Evolutionary conservation across 495 filamentous ascomycete species (phyloP).

Genomic region (Geoglossum glabrum): DNA sequence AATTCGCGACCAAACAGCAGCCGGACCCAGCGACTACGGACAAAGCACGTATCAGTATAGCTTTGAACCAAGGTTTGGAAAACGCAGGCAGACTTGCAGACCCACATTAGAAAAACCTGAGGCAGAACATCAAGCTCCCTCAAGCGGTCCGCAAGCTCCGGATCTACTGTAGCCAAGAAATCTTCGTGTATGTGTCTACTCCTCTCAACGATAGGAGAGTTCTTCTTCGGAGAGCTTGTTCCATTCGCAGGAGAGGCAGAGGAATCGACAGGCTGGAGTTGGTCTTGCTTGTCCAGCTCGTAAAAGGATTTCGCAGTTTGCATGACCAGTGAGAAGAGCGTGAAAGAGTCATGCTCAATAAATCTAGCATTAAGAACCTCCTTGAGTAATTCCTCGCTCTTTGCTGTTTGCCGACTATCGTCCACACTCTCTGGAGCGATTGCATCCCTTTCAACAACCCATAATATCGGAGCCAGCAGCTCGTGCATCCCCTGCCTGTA

Average conservation of each 20-base stretch:
- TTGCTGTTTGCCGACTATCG: background rate
- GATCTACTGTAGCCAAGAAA: conserved; percentile 55
- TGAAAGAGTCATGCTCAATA: conserved; percentile 81
- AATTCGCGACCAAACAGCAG: conserved; percentile 90
- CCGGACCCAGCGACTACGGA: conserved; percentile 68
- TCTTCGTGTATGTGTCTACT: conserved; percentile 73
- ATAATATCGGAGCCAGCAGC: conserved; percentile 73
- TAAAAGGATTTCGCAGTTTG: conserved; percentile 72
- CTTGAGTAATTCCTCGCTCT: conserved; percentile 30
- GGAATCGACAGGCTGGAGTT: background rate
- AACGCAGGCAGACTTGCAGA: background rate
- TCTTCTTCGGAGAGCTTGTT: conserved; percentile 24
- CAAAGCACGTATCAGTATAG: conserved; percentile 6
- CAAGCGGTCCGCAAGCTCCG: conserved; percentile 64
- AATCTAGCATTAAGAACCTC: conserved; percentile 47
- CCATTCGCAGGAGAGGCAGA: conserved; percentile 13
- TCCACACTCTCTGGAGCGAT: conserved; percentile 25
- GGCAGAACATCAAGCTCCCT: conserved; percentile 77
- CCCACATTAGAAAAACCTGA: conserved; percentile 86
- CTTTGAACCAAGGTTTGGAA: background rate
- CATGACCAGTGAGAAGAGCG: conserved; percentile 73
- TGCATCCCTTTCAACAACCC: conserved; percentile 71
- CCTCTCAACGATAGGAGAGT: conserved; percentile 65
- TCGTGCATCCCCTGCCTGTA: conserved; percentile 99
- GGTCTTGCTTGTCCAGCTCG: conserved; percentile 32